Base-by-base conservation (phyloP, 2,329 filamentous ascomycete genomes). In the Aureobasidium subglaciale region DNA sequence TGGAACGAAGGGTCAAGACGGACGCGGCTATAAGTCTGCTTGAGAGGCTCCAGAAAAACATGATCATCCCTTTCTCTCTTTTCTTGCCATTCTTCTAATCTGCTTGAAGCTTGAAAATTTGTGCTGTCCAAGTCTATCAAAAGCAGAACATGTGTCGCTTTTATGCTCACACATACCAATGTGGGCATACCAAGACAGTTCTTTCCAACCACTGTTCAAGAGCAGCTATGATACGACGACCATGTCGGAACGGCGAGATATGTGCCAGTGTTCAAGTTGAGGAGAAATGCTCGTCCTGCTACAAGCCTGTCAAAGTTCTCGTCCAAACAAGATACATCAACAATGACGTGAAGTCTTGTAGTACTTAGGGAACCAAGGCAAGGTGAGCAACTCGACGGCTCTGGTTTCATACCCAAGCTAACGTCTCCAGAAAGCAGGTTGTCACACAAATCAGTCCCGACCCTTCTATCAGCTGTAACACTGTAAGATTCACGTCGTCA, bases 151-250 rank as follows among this genome's bases (percentile, higher is more conserved):
- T 76, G 74, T 75, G 73, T 66, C 73, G 69, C 63, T 76, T 74
- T 64, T 74, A 76, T 63, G 74, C 73, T 45, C 74, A 76, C 66
- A 68, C 65, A 3, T 70, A 76, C 65, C 63, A 65, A 13, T 76
- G 74, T 63, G 73, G 73, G 41, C 74, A 76, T 62, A 73, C 71
- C 15, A 65, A 68, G 56, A 74, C 66, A 10, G 65, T 71, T 49
- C 70, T 70, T 56, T 67, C 68, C 16, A 63, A 60, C 20, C 67
- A 65, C 59, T 71, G 68, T 57, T 49, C 66, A 0, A 56, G 60
- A 8, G 67, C 63, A 10, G 66, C 66, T 5, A 56, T 71, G 8
- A 58, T 64, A 35, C 69, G 70, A 59, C 63, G 61, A 20, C 58
- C 64, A 2, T 71, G 69, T 59, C 60, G 59, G 2, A 50, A 59